A percentile compares a stretch with the other conserved stretches of the same genome.
phyloP scores from a whole-genome alignment of 2,329 filamentous ascomycete genomes.

The Pseudogymnoascus sp. region DNA sequence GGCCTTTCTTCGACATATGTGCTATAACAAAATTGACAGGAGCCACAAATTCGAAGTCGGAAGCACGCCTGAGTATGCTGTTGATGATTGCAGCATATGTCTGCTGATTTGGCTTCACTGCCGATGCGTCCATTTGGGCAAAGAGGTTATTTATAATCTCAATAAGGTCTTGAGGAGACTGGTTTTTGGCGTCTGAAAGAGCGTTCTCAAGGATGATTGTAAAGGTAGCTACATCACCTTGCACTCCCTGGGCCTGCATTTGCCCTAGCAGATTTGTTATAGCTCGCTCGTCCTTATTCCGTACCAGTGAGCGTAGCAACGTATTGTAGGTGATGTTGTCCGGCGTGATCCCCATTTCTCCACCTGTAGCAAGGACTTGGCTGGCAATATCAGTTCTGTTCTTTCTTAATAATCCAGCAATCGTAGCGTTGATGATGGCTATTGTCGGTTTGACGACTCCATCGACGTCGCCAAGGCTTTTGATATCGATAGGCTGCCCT shows the following conservation, averaged over 20 bases:
- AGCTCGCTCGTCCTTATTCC: conserved; percentile 39
- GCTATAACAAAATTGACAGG: conserved; percentile 55
- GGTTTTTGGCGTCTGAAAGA: conserved; percentile 35
- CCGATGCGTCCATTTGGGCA: conserved; percentile 47
- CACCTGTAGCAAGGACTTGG: conserved; percentile 44
- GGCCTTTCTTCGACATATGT: conserved; percentile 49
- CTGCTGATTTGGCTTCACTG: conserved; percentile 52
- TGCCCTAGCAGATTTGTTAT: conserved; percentile 46
- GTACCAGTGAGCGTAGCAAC: conserved; percentile 55
- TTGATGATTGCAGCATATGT: conserved; percentile 67
- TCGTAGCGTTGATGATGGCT: conserved; percentile 61
- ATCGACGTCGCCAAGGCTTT: conserved; percentile 25
- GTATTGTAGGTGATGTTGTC: conserved; percentile 55
- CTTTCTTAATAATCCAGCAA: conserved; percentile 53
- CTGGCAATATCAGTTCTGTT: conserved; percentile 42
- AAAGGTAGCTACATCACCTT: conserved; percentile 62
- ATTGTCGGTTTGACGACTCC: conserved; percentile 52
- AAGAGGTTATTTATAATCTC: conserved; percentile 48
- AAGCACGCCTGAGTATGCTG: conserved; percentile 42
- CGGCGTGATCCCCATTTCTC: conserved; percentile 37
- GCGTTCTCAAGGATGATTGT: conserved; percentile 62
- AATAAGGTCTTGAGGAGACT: conserved; percentile 43
- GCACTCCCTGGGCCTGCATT: conserved; percentile 51
- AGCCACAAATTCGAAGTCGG: conserved; percentile 32
- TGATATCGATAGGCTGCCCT: conserved; percentile 17